phyloP scores from a whole-genome alignment of 306 rosid genomes.

The Cyclanthera cordifolia region DNA sequence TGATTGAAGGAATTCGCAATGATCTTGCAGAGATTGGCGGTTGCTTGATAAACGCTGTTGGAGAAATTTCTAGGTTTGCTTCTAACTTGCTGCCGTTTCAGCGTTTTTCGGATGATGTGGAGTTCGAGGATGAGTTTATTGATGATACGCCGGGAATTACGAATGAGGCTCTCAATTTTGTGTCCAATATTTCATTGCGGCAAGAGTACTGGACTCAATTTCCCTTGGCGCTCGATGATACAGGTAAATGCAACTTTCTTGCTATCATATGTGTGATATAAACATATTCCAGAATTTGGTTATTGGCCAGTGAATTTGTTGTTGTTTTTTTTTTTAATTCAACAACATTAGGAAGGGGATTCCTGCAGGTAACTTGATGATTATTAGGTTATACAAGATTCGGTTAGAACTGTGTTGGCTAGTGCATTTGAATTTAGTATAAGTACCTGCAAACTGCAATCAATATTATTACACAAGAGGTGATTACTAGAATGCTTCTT shows the following conservation, averaged over 20 bases:
- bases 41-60: conserved; percentile 54
- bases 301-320: too few relatives aligned
- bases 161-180: conserved; percentile 62
- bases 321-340: too few relatives aligned
- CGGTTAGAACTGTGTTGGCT: too few relatives aligned
- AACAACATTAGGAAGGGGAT: too few relatives aligned
- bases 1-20: conserved; percentile 59
- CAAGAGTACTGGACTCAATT: conserved; percentile 81
- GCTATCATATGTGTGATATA: too few relatives aligned
- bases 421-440: neutral
- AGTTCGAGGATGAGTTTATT: conserved; percentile 3
- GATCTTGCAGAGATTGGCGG: conserved; percentile 89
- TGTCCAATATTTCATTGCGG: conserved; percentile 38
- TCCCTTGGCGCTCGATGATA: conserved; percentile 45
- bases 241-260: conserved; percentile 28
- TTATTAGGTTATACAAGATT: too few relatives aligned
- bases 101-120: conserved; percentile 15
- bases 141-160: conserved; percentile 52
- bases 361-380: too few relatives aligned
- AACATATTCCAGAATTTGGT: too few relatives aligned
- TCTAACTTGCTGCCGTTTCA: conserved; percentile 44
- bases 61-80: conserved; percentile 64
- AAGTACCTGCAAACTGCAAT: neutral
- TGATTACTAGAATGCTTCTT: neutral
- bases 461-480: neutral